Base-by-base conservation (phyloP, 225 moss, liverwort and hornwort genomes). In the Pseudisothecium myosuroides region DNA sequence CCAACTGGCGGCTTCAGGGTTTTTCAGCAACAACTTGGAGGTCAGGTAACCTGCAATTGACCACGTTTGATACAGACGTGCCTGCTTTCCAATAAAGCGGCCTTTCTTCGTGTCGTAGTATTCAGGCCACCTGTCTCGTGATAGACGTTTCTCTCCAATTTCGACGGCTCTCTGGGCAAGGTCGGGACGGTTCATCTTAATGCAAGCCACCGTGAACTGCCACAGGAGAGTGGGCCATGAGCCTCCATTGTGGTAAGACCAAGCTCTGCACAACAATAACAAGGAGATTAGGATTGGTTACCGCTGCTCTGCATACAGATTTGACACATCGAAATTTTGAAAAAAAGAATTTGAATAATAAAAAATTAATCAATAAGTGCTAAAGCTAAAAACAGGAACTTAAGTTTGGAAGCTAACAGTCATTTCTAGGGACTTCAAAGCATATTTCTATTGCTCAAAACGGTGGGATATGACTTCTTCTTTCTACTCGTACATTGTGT, bases 191-290 rank as follows among this genome's bases (percentile, higher is more conserved):
- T 95, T 93, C 96, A 96, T 96, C 89, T 98, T 98, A 45, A 97
- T 93, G 88, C 98, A 97, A 29, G 98, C 98, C 24, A 96, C 96
- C 8, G 98, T 96, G 84, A 98, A 98, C 90, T 97, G 97, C 97
- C 97, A 98, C 80, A 98, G 93, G n/a, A 98, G 97, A 69, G 94
- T 94, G 50, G 98, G 98, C 98, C 98, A 98, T 65, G 97, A 97
- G 43, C 97, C 98, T 84, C 93, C 94, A 63, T 98, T 98, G 89
- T 98, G 98, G 49, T 98, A 98, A 29, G 98, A 98, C 98, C 98
- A 98, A 71, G 98, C 94, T 65, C 98, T 98, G 88, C 88, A 89
- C 60, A 91, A 26, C 34, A 64, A 74, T 24, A 68, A 62, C 32
- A 77, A 66, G 22, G 26, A 56, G 13, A 65, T 78, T 69, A 82